Evolutionary conservation across 1,284 basidiomycete genomes (phyloP).

Genomic region (Naganishia sp.): DNA sequence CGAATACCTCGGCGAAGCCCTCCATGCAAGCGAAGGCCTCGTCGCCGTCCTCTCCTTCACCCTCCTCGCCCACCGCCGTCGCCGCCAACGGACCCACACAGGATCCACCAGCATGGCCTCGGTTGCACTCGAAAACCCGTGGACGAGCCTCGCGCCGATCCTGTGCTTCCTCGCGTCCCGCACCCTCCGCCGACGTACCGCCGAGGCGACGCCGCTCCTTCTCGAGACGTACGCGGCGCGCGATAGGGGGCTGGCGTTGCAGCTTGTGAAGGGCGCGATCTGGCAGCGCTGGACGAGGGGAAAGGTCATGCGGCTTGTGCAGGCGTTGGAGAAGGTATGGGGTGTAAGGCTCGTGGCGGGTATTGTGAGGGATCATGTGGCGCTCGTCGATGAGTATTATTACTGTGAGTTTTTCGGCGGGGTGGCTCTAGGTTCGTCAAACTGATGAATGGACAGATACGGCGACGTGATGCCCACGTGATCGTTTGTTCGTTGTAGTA

Average conservation of each 20-base stretch:
- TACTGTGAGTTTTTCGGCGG: slow-evolving; percentile 68
- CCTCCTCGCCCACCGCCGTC: slow-evolving; percentile 4
- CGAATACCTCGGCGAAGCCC: slow-evolving; percentile 44
- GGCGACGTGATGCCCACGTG: not conserved
- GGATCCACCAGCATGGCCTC: not conserved
- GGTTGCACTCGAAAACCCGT: not conserved
- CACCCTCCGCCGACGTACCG: slow-evolving; percentile 38
- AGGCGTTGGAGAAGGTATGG: slow-evolving; percentile 64
- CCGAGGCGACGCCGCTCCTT: slow-evolving; percentile 37
- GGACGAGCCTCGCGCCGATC: slow-evolving; percentile 42
- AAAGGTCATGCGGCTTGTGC: slow-evolving; percentile 67
- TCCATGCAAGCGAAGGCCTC: slow-evolving; percentile 41
- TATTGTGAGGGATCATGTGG: slow-evolving; percentile 84
- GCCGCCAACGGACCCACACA: not conserved
- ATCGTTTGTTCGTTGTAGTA: not conserved
- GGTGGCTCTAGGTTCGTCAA: too few relatives aligned
- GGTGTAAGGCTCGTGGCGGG: slow-evolving; percentile 73
- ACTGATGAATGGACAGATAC: slow-evolving; percentile 15
- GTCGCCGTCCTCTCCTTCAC: slow-evolving; percentile 26
- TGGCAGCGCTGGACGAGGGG: slow-evolving; percentile 84
- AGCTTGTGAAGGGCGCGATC: slow-evolving; percentile 81
- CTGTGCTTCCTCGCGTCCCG: slow-evolving; percentile 61
- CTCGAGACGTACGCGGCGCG: slow-evolving; percentile 71
- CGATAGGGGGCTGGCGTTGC: slow-evolving; percentile 79
- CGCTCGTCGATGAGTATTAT: slow-evolving; percentile 91